phyloP scores from a whole-genome alignment of 1,284 basidiomycete genomes.

The Malassezia cuniculi region DNA sequence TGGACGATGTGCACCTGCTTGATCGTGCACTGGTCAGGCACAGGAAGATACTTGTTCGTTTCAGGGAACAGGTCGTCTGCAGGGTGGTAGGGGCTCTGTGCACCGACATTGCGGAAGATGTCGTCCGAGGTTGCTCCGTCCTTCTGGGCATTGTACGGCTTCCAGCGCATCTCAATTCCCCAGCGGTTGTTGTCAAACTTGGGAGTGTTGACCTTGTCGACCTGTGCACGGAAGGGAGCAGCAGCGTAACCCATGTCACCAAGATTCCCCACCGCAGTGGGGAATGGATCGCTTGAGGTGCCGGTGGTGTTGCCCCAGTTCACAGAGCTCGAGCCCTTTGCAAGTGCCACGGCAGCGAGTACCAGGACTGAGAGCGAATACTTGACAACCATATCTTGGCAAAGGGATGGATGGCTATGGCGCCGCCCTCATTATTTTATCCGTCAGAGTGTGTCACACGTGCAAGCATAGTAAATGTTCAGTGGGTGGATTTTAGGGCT shows the following conservation, averaged over 20 bases:
- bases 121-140: conserved; percentile 15
- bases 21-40: conserved; percentile 21
- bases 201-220: conserved; percentile 18
- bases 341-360: no score
- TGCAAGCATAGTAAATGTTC: no score
- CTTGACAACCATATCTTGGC: no score
- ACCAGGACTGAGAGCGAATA: no score
- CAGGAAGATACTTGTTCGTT: conserved; percentile 4
- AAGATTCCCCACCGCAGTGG: conserved; percentile 32
- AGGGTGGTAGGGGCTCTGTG: conserved; percentile 3
- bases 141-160: conserved; percentile 14
- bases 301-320: conserved; percentile 10
- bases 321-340: no score
- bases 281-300: conserved; percentile 20
- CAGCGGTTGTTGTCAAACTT: conserved; percentile 2
- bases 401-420: no score
- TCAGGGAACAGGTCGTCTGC: conserved; percentile 11
- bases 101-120: conserved; percentile 28
- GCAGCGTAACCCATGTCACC: conserved; percentile 19
- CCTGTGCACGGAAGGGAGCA: conserved; percentile 30
- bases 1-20: conserved; percentile 38
- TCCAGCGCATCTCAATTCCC: conserved; percentile 21
- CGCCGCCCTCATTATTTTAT: no score
- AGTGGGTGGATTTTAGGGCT: no score
- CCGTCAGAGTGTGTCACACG: no score